Percentiles rank a stretch among this genome's conserved stretches.
Evolutionary conservation across 345 rosid genomes (phyloP).

Genomic region (Brassica cretica): DNA sequence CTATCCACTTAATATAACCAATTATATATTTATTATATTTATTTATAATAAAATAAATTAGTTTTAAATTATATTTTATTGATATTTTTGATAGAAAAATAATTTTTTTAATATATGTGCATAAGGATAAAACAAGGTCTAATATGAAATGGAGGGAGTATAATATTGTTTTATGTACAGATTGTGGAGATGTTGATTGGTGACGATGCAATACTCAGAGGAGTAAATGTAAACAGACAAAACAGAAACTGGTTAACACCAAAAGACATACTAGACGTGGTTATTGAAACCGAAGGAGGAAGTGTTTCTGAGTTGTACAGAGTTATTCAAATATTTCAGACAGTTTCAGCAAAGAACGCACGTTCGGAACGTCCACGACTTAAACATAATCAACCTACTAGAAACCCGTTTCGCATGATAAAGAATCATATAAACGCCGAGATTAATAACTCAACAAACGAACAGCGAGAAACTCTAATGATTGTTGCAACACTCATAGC

Average conservation of each 20-base stretch:
- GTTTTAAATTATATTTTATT: too few relatives aligned
- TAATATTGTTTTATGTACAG: not conserved
- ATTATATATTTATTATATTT: too few relatives aligned
- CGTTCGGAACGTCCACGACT: not conserved
- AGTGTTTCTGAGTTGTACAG: conserved; percentile 23
- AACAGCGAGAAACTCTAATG: not conserved
- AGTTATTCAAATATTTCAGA: conserved; percentile 24
- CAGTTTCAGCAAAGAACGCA: conserved; percentile 22
- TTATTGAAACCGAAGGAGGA: conserved; percentile 31
- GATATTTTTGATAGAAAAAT: too few relatives aligned
- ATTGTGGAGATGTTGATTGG: conserved; percentile 35
- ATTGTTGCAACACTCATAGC: conserved; percentile 26
- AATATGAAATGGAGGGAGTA: too few relatives aligned
- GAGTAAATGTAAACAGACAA: conserved; percentile 14
- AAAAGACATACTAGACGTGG: conserved; percentile 29
- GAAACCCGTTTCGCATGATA: not conserved
- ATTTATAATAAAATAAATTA: too few relatives aligned
- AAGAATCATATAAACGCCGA: not conserved
- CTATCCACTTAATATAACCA: too few relatives aligned
- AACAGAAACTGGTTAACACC: conserved; percentile 25
- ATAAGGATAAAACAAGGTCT: too few relatives aligned
- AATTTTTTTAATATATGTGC: too few relatives aligned
- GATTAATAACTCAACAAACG: not conserved
- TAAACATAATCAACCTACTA: not conserved
- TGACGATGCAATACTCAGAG: conserved; percentile 12